Evolutionary conservation across 163 green algal species (phyloP).

Genomic region (Coccomyxa subellipsoidea): DNA sequence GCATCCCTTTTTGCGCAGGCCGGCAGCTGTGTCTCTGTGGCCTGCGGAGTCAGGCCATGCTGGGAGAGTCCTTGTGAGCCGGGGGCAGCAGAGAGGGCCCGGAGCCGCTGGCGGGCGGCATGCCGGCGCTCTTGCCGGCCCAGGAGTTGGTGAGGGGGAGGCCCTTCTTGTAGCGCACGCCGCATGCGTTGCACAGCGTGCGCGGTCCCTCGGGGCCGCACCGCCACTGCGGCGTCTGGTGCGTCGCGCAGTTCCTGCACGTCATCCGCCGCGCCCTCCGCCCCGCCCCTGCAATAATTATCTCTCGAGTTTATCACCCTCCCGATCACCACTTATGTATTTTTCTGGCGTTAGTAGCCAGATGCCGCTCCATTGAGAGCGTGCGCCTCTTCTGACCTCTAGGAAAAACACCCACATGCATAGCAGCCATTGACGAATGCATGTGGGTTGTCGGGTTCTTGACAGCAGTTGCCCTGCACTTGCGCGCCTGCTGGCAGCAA

Average conservation of each 20-base stretch:
- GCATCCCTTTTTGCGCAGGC: too few species aligned
- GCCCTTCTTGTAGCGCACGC: conserved; percentile 79
- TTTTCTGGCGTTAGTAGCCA: too few species aligned
- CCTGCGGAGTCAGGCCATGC: neutral
- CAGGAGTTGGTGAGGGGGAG: conserved; percentile 2
- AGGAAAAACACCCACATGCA: too few species aligned
- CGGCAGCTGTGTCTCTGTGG: neutral
- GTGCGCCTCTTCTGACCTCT: too few species aligned
- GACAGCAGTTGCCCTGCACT: neutral
- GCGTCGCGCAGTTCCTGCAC: conserved; percentile 71
- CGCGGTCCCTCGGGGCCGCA: conserved; percentile 79
- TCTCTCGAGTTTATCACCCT: neutral
- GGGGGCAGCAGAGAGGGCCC: neutral
- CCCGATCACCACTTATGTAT: too few species aligned
- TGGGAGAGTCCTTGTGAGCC: neutral
- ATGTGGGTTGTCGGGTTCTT: too few species aligned
- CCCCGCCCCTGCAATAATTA: neutral
- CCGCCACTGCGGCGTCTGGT: conserved; percentile 88
- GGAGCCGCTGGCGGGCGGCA: neutral
- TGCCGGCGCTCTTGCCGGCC: neutral
- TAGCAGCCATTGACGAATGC: too few species aligned
- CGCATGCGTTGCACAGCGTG: conserved; percentile 93
- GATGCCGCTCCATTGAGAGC: too few species aligned
- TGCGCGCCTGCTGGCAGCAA: neutral
- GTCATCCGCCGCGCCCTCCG: conserved; percentile 19